A percentile compares a stretch with the other conserved stretches of the same genome.
These are phyloP conservation scores for Terfezia claveryi DNA, from an alignment of 495 filamentous ascomycete species.

Conservation along the genomic window DNA sequence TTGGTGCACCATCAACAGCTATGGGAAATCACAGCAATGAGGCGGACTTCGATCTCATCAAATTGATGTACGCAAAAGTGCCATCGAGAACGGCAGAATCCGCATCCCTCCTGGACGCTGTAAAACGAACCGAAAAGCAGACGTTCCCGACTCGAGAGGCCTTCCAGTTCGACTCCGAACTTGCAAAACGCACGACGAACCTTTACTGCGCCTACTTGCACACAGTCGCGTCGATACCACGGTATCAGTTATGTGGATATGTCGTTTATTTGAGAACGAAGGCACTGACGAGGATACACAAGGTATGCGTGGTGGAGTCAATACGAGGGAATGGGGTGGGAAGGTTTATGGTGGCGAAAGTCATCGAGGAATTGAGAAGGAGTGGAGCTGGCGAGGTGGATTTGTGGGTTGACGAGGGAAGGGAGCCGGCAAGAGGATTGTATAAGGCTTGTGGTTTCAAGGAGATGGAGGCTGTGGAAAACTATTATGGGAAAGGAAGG, in stretches of 20 bases:
- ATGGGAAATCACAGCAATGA: too few species aligned
- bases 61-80: slow-evolving; percentile 8
- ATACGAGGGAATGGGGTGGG: slow-evolving; percentile 33
- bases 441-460: slow-evolving; percentile 31
- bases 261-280: slow-evolving; percentile 33
- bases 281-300: slow-evolving; percentile 32
- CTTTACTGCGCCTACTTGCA: slow-evolving; percentile 26
- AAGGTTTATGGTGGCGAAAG: slow-evolving; percentile 27
- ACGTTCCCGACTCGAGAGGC: slow-evolving; percentile 36
- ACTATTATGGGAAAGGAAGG: slow-evolving; percentile 37
- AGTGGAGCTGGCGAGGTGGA: slow-evolving; percentile 34
- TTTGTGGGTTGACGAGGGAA: slow-evolving; percentile 38
- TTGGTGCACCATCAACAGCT: too few species aligned
- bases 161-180: slow-evolving; percentile 30
- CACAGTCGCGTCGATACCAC: background rate
- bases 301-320: slow-evolving; percentile 33
- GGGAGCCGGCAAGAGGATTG: slow-evolving; percentile 28
- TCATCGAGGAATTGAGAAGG: slow-evolving; percentile 27
- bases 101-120: slow-evolving; percentile 6
- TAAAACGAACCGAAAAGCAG: slow-evolving; percentile 29
- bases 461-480: slow-evolving; percentile 28
- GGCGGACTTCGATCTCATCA: slow-evolving; percentile 5
- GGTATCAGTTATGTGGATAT: slow-evolving; percentile 25
- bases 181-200: slow-evolving; percentile 35
- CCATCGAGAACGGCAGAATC: slow-evolving; percentile 11